phyloP scores from a whole-genome alignment of 208 protist genomes.

The Blastocrithidia nonstop region DNA sequence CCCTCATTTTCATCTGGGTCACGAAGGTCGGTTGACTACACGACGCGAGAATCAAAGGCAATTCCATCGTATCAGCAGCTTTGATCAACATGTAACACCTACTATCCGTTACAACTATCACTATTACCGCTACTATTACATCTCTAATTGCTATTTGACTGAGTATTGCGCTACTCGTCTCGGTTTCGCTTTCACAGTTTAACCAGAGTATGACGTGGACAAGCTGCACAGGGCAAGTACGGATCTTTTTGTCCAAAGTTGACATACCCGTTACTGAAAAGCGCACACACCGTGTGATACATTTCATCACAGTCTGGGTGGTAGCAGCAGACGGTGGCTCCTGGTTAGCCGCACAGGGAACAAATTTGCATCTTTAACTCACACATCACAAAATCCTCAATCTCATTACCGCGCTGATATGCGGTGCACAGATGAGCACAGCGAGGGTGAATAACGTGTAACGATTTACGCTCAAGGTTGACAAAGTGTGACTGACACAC shows the following conservation, averaged over 20 bases:
- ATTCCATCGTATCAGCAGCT: conserved; percentile 66
- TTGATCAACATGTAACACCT: conserved; percentile 21
- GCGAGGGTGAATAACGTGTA: conserved; percentile 66
- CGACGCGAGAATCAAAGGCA: conserved; percentile 70
- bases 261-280: conserved; percentile 67
- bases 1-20: conserved; percentile 74
- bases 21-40: conserved; percentile 56
- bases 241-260: conserved; percentile 81
- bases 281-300: conserved; percentile 66
- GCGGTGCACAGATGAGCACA: conserved; percentile 66
- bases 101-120: conserved; percentile 5
- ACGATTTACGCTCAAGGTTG: conserved; percentile 19
- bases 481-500: conserved; percentile 51
- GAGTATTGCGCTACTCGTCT: too few species aligned
- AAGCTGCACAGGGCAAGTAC: conserved; percentile 59
- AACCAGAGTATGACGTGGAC: conserved; percentile 69
- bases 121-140: conserved; percentile 4
- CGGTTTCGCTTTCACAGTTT: conserved; percentile 5
- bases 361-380: conserved; percentile 44
- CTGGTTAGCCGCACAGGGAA: conserved; percentile 40
- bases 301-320: conserved; percentile 71
- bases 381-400: conserved; percentile 58
- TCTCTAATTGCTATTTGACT: conserved; percentile 6
- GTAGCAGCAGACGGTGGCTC: conserved; percentile 65
- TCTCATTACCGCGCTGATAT: conserved; percentile 45